Evolutionary conservation across 1,139 yeast species (phyloP).

Genomic region (Hemisphaericaspora xylofermentans): DNA sequence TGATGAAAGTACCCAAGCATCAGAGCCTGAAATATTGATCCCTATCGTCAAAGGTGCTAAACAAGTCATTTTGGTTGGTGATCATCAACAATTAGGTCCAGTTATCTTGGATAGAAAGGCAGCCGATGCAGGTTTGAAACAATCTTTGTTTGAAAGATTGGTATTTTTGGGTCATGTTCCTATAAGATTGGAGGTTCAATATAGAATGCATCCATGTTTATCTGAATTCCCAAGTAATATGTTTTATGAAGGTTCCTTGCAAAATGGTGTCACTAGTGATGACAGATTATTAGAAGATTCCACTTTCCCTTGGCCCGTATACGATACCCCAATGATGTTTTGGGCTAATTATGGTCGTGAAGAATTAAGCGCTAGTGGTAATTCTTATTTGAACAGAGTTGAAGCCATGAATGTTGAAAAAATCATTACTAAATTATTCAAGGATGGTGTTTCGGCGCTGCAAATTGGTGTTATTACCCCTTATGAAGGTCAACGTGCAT

Average conservation of each 20-base stretch:
- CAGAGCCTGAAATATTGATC: constrained; percentile 87
- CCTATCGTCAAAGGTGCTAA: constrained; percentile 89
- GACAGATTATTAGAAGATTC: constrained; percentile 58
- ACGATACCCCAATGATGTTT: constrained; percentile 86
- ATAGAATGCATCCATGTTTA: constrained; percentile 90
- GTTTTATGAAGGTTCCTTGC: constrained; percentile 91
- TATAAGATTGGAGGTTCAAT: constrained; percentile 84
- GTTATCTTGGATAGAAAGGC: constrained; percentile 79
- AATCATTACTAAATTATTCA: constrained; percentile 68
- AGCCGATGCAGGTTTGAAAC: constrained; percentile 81
- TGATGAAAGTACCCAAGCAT: constrained; percentile 92
- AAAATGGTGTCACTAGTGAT: constrained; percentile 82
- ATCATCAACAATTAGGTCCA: constrained; percentile 93
- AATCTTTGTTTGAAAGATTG: constrained; percentile 82
- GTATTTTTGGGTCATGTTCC: constrained; percentile 86
- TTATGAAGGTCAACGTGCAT: constrained; percentile 91
- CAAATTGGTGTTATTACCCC: constrained; percentile 95
- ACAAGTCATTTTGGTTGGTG: constrained; percentile 89
- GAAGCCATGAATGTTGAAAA: constrained; percentile 92
- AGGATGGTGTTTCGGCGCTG: constrained; percentile 74
- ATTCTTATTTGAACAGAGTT: constrained; percentile 80
- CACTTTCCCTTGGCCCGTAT: constrained; percentile 87
- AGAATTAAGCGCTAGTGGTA: constrained; percentile 81
- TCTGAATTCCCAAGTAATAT: constrained; percentile 88
- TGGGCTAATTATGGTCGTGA: constrained; percentile 92